Evolutionary conservation across 495 filamentous ascomycete species (phyloP).

Genomic region (Aspergillus nidulans): DNA sequence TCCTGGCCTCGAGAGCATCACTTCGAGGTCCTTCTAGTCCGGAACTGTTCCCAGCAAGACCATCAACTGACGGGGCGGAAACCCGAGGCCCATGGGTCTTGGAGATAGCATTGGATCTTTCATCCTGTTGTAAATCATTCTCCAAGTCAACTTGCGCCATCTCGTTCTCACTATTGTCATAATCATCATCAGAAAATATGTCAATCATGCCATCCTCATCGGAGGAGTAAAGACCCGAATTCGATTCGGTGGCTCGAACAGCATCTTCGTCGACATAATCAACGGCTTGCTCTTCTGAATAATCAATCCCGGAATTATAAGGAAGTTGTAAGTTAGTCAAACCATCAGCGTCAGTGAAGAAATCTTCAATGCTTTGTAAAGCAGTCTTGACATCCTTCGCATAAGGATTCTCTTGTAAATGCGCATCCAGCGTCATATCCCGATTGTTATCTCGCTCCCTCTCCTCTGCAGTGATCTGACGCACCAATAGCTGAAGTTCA

Average conservation of each 20-base stretch:
- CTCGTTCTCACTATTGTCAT: constrained; percentile 6
- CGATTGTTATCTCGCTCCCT: constrained; percentile 41
- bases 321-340: constrained; percentile 16
- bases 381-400: constrained; percentile 65
- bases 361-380: constrained; percentile 78
- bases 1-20: neutral
- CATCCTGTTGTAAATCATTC: constrained; percentile 8
- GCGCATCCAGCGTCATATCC: constrained; percentile 57
- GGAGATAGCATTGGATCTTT: constrained; percentile 5
- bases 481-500: constrained; percentile 64
- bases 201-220: constrained; percentile 45
- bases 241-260: constrained; percentile 43
- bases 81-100: neutral
- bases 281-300: constrained; percentile 32
- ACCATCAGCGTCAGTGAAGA: constrained; percentile 65
- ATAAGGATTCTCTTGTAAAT: constrained; percentile 48
- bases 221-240: constrained; percentile 45
- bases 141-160: constrained; percentile 11
- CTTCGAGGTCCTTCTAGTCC: neutral
- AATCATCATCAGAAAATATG: constrained; percentile 16
- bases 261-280: constrained; percentile 47
- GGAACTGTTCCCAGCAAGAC: neutral
- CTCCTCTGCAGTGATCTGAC: constrained; percentile 60
- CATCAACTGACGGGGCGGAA: neutral
- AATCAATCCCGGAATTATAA: constrained; percentile 1